phyloP scores from a whole-genome alignment of 768 basidiomycete species.

The Agrocybe praecox region DNA sequence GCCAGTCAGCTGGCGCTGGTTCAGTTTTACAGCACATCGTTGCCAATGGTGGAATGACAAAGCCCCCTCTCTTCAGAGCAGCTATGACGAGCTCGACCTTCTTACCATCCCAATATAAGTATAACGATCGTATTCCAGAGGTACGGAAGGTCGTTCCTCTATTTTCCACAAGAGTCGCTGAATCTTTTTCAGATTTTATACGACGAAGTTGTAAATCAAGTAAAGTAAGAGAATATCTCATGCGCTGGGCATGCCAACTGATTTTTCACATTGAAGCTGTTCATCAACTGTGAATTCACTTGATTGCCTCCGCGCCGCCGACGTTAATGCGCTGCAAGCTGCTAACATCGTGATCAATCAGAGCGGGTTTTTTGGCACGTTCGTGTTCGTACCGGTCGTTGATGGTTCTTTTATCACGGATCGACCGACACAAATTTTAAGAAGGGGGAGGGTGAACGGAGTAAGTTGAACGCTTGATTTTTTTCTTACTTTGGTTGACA shows the following conservation, averaged over 20 bases:
- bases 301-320: conserved; percentile 38
- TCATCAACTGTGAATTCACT: conserved; percentile 30
- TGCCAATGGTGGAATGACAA: conserved; percentile 47
- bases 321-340: conserved; percentile 29
- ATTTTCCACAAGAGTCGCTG: too few species aligned
- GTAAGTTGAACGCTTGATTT: conserved; percentile 25
- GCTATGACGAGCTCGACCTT: conserved; percentile 48
- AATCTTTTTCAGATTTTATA: not conserved
- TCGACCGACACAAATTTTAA: conserved; percentile 39
- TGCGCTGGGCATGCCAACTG: not conserved
- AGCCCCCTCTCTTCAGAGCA: conserved; percentile 43
- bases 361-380: conserved; percentile 40
- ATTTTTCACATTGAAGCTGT: conserved; percentile 33
- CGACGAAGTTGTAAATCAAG: conserved; percentile 33
- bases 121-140: conserved; percentile 42
- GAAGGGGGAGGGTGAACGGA: conserved; percentile 40
- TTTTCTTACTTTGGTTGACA: conserved; percentile 18
- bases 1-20: conserved; percentile 47
- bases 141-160: conserved; percentile 16
- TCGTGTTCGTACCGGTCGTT: conserved; percentile 44
- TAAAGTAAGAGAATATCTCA: conserved; percentile 27
- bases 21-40: conserved; percentile 53
- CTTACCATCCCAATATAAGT: conserved; percentile 47
- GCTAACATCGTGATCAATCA: conserved; percentile 32
- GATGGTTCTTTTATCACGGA: conserved; percentile 48